These are phyloP conservation scores for Lentinula raphanica DNA, from an alignment of 768 basidiomycete species.

Conservation along the genomic window DNA sequence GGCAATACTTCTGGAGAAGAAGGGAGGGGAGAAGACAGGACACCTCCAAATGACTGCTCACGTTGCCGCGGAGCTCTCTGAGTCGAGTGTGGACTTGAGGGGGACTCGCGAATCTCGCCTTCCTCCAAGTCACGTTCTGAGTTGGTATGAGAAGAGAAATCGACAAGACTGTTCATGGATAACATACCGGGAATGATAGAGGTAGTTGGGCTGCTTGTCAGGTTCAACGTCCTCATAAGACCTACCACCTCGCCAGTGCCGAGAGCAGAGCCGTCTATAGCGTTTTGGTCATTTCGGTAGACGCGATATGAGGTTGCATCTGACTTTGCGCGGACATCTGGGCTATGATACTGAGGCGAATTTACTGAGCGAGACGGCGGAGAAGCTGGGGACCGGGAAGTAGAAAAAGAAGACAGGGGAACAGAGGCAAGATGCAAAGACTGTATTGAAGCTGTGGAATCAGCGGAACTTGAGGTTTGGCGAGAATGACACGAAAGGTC, in stretches of 20 bases:
- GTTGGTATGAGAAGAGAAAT: neutral
- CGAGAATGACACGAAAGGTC: slow-evolving; percentile 2
- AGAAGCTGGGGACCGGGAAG: neutral
- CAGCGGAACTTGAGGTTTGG: slow-evolving; percentile 1
- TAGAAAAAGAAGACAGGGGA: slow-evolving; percentile 3
- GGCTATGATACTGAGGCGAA: neutral
- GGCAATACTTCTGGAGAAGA: slow-evolving; percentile 6
- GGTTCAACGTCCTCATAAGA: neutral
- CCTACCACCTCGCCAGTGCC: neutral
- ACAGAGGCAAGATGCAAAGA: slow-evolving; percentile 7
- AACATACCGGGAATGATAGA: slow-evolving; percentile 1
- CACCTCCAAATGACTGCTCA: slow-evolving; percentile 1
- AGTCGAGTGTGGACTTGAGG: neutral
- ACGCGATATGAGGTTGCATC: neutral
- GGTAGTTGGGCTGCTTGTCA: neutral
- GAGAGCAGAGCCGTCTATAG: neutral
- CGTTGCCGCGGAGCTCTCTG: neutral
- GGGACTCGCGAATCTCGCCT: slow-evolving; percentile 1
- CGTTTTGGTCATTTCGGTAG: neutral
- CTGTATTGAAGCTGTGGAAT: slow-evolving; percentile 8
- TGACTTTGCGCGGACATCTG: neutral
- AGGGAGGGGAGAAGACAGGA: slow-evolving; percentile 3
- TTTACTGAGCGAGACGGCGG: neutral
- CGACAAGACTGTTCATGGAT: neutral
- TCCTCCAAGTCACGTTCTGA: slow-evolving; percentile 1